phyloP scores from a whole-genome alignment of 352 stramenopile species.

The Globisporangium nagaii region DNA sequence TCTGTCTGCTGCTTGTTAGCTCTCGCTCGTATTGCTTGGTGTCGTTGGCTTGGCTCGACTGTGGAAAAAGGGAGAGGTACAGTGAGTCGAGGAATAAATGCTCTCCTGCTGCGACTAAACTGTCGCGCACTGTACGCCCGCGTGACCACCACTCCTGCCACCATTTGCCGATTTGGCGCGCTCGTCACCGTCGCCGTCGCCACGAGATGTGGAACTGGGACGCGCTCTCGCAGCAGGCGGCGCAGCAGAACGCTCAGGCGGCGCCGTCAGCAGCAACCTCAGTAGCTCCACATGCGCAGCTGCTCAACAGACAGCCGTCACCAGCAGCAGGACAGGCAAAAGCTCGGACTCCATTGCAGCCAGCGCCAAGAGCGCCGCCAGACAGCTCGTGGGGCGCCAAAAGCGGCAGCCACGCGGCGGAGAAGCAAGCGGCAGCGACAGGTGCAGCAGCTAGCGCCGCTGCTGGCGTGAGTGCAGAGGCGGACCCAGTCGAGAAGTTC shows the following conservation, averaged over 20 bases:
- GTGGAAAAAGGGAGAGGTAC: too few species aligned
- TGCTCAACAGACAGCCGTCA: background rate
- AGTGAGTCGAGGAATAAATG: too few species aligned
- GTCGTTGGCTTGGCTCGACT: too few species aligned
- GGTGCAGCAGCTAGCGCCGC: conserved; percentile 9
- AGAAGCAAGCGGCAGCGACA: background rate
- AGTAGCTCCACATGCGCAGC: background rate
- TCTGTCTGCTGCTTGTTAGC: background rate
- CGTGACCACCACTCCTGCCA: too few species aligned
- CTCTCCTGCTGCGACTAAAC: too few species aligned
- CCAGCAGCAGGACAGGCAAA: background rate
- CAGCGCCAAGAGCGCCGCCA: background rate
- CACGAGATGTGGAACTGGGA: conserved; percentile 18
- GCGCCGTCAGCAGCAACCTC: background rate
- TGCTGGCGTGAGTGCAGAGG: conserved; percentile 8
- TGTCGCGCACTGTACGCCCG: too few species aligned
- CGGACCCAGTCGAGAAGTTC: conserved; percentile 33
- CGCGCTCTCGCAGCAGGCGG: conserved; percentile 13
- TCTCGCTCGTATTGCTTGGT: background rate
- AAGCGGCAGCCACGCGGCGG: background rate
- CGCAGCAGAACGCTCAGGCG: conserved; percentile 9
- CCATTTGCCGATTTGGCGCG: too few species aligned
- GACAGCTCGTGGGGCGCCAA: too few species aligned
- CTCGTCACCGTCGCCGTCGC: too few species aligned
- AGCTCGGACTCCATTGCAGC: background rate